Evolutionary conservation across 2,329 filamentous ascomycete genomes (phyloP).

Genomic region (Pseudogymnoascus sp.): DNA sequence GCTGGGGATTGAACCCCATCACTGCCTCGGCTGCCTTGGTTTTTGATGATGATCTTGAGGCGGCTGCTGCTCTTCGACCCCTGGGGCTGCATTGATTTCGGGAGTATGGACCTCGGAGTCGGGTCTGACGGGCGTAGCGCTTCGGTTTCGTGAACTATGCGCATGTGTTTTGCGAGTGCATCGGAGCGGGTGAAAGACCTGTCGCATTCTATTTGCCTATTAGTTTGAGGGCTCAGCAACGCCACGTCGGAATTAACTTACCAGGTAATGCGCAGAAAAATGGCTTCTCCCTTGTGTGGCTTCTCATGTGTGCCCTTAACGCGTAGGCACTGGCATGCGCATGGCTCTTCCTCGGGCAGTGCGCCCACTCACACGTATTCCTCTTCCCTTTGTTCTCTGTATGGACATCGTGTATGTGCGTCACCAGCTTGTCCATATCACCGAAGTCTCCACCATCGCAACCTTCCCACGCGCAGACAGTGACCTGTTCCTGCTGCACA

Average conservation of each 20-base stretch:
- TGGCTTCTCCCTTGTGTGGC: constrained; percentile 94
- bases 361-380: constrained; percentile 96
- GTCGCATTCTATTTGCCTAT: constrained; percentile 67
- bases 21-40: constrained; percentile 46
- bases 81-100: constrained; percentile 37
- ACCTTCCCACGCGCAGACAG: constrained; percentile 68
- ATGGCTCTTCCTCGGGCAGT: constrained; percentile 79
- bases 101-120: constrained; percentile 51
- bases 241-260: constrained; percentile 34
- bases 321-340: constrained; percentile 94
- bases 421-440: constrained; percentile 74
- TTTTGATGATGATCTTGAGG: constrained; percentile 57
- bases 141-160: constrained; percentile 96
- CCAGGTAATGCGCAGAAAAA: constrained; percentile 94
- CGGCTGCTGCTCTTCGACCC: constrained; percentile 37
- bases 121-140: constrained; percentile 73
- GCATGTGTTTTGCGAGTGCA: constrained; percentile 95
- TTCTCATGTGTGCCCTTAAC: constrained; percentile 92
- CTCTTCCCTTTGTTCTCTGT: constrained; percentile 91
- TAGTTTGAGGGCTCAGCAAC: not conserved
- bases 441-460: constrained; percentile 62
- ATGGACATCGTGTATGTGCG: constrained; percentile 85
- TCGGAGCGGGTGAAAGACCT: constrained; percentile 93
- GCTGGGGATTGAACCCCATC: constrained; percentile 37
- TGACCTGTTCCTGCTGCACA: constrained; percentile 64